These are phyloP conservation scores for Candida palmyrensis DNA, from an alignment of 805 yeast species.

Conservation along the genomic window DNA sequence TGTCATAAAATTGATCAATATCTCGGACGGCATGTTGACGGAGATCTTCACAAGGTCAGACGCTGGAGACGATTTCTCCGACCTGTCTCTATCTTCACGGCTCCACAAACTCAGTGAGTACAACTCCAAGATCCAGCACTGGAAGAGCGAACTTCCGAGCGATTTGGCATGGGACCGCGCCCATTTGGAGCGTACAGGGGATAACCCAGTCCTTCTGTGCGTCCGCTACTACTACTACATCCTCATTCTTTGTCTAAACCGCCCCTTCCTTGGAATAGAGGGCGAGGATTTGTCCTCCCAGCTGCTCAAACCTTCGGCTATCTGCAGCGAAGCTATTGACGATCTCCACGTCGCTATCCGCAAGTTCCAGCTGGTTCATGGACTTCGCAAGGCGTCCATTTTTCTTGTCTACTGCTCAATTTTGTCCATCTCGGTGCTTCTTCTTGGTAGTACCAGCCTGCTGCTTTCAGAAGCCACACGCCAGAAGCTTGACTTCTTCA, in stretches of 20 bases:
- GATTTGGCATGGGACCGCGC: conserved; percentile 46
- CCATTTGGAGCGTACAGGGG: conserved; percentile 36
- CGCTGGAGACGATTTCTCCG: conserved; percentile 27
- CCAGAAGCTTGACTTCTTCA: conserved; percentile 30
- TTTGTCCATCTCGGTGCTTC: conserved; percentile 38
- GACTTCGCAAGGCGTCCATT: conserved; percentile 38
- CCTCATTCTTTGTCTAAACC: conserved; percentile 51
- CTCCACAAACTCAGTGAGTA: conserved; percentile 37
- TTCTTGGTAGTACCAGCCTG: conserved; percentile 27
- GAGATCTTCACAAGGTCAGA: conserved; percentile 40
- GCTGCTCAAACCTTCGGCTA: conserved; percentile 21
- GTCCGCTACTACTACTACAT: conserved; percentile 56
- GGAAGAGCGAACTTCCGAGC: conserved; percentile 47
- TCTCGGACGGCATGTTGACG: conserved; percentile 41
- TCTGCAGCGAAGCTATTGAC: conserved; percentile 36
- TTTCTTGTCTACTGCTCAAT: conserved; percentile 45
- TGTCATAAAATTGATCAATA: conserved; percentile 36
- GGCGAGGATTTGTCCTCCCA: neutral
- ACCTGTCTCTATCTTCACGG: conserved; percentile 37
- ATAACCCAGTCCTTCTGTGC: conserved; percentile 49
- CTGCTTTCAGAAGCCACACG: conserved; percentile 21
- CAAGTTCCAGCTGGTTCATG: conserved; percentile 34
- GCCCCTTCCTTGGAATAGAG: conserved; percentile 49
- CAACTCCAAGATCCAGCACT: conserved; percentile 44
- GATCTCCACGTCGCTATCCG: conserved; percentile 37